phyloP scores from a whole-genome alignment of 805 yeast species.

The Millerago galiae region DNA sequence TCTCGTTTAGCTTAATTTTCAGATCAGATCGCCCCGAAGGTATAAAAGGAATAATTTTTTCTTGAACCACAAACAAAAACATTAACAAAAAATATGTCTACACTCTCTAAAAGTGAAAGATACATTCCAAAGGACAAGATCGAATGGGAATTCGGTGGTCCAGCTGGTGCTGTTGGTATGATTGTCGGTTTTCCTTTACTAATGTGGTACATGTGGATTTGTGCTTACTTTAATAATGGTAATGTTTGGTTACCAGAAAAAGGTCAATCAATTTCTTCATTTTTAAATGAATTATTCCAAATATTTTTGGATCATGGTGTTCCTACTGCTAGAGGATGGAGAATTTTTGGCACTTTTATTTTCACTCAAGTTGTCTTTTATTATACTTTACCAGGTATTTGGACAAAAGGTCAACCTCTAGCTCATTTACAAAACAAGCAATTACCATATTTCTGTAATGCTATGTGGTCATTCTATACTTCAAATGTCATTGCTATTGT shows the following conservation, averaged over 20 bases:
- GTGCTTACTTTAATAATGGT: conserved; percentile 76
- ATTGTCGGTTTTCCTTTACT: conserved; percentile 84
- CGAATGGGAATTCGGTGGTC: conserved; percentile 92
- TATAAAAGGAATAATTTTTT: background rate
- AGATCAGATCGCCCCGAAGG: background rate
- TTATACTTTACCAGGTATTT: conserved; percentile 82
- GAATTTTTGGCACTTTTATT: conserved; percentile 65
- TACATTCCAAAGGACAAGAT: conserved; percentile 43
- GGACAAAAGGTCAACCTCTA: conserved; percentile 94
- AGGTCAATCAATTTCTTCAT: conserved; percentile 42
- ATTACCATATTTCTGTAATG: conserved; percentile 90
- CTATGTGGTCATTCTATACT: conserved; percentile 76
- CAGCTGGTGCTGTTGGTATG: conserved; percentile 86
- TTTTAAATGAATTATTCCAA: conserved; percentile 36
- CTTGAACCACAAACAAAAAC: no score
- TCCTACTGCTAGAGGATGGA: conserved; percentile 59
- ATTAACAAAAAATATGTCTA: background rate
- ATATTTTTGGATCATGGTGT: conserved; percentile 46
- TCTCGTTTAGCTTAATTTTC: background rate
- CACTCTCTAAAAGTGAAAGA: conserved; percentile 14
- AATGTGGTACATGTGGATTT: conserved; percentile 96
- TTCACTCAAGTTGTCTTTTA: conserved; percentile 66
- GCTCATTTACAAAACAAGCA: conserved; percentile 73
- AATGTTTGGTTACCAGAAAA: conserved; percentile 59
- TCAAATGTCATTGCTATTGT: conserved; percentile 50